Percentiles rank a stretch among this genome's conserved stretches.
These are phyloP conservation scores for Trichoderma sp. DNA, from an alignment of 2,329 filamentous ascomycete species.

Conservation along the genomic window DNA sequence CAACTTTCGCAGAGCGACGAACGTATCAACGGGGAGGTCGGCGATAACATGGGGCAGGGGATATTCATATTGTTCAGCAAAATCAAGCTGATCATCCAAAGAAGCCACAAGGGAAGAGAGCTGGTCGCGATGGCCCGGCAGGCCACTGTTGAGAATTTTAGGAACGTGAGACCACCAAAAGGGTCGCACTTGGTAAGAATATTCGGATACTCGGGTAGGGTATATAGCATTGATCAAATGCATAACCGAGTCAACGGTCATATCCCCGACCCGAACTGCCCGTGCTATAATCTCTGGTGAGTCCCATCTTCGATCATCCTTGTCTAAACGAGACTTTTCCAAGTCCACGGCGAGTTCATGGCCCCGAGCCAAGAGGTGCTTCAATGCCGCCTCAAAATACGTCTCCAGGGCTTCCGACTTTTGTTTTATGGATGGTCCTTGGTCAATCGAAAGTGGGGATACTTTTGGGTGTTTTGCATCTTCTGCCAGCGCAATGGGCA, in stretches of 20 bases:
- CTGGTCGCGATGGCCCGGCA: constrained; percentile 32
- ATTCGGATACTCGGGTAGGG: constrained; percentile 35
- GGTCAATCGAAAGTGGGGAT: constrained; percentile 32
- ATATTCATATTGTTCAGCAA: constrained; percentile 34
- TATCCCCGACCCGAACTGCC: constrained; percentile 31
- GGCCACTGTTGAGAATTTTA: constrained; percentile 34
- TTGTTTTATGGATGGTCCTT: constrained; percentile 26
- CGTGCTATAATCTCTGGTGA: constrained; percentile 23
- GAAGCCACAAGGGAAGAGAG: constrained; percentile 29
- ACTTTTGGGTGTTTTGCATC: constrained; percentile 34
- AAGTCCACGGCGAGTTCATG: constrained; percentile 25
- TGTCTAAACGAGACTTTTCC: constrained; percentile 10
- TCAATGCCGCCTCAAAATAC: constrained; percentile 35
- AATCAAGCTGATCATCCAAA: constrained; percentile 31
- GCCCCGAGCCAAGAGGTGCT: constrained; percentile 23
- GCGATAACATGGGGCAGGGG: constrained; percentile 37
- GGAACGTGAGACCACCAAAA: constrained; percentile 44
- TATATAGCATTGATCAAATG: constrained; percentile 37
- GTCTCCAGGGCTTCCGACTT: constrained; percentile 30
- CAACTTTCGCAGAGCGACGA: constrained; percentile 32
- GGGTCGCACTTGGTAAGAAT: constrained; percentile 35
- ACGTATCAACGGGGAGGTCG: constrained; percentile 36
- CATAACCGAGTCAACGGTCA: constrained; percentile 39
- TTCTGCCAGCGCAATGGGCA: constrained; percentile 34
- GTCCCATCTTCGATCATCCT: constrained; percentile 17